phyloP scores from a whole-genome alignment of 2,329 filamentous ascomycete species.

The Monilinia fructicola region DNA sequence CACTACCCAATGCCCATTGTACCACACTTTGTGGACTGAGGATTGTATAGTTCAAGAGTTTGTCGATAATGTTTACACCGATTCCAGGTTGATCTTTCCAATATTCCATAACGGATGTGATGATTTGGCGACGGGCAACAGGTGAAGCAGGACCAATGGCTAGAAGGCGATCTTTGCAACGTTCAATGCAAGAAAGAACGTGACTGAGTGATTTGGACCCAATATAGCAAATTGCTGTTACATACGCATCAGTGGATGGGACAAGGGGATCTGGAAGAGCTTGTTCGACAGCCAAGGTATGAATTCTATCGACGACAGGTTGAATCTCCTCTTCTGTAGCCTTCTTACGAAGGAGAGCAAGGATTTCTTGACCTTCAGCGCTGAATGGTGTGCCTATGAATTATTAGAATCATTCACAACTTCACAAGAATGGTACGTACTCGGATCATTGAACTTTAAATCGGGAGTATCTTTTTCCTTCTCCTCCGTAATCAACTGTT shows the following conservation, averaged over 20 bases:
- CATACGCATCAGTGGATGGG: slow-evolving; percentile 87
- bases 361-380: slow-evolving; percentile 78
- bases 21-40: slow-evolving; percentile 81
- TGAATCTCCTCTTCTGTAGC: slow-evolving; percentile 85
- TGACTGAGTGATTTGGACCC: slow-evolving; percentile 96
- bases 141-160: slow-evolving; percentile 74
- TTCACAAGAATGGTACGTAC: slow-evolving; percentile 50
- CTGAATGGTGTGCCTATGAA: slow-evolving; percentile 72
- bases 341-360: slow-evolving; percentile 77
- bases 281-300: slow-evolving; percentile 69
- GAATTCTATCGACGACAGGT: slow-evolving; percentile 74
- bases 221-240: slow-evolving; percentile 89
- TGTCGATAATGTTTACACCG: slow-evolving; percentile 90
- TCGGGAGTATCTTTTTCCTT: slow-evolving; percentile 96
- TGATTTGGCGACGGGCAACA: slow-evolving; percentile 79
- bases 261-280: slow-evolving; percentile 73
- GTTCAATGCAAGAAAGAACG: slow-evolving; percentile 91
- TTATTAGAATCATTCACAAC: slow-evolving; percentile 23
- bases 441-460: slow-evolving; percentile 81
- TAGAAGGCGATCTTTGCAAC: slow-evolving; percentile 84
- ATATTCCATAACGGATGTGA: slow-evolving; percentile 85
- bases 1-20: slow-evolving; percentile 77
- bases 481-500: slow-evolving; percentile 74
- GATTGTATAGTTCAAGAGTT: slow-evolving; percentile 95
- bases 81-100: slow-evolving; percentile 92